A percentile compares a stretch with the other conserved stretches of the same genome.
Evolutionary conservation across 805 yeast species (phyloP).

Genomic region (Barnettozyma populi): DNA sequence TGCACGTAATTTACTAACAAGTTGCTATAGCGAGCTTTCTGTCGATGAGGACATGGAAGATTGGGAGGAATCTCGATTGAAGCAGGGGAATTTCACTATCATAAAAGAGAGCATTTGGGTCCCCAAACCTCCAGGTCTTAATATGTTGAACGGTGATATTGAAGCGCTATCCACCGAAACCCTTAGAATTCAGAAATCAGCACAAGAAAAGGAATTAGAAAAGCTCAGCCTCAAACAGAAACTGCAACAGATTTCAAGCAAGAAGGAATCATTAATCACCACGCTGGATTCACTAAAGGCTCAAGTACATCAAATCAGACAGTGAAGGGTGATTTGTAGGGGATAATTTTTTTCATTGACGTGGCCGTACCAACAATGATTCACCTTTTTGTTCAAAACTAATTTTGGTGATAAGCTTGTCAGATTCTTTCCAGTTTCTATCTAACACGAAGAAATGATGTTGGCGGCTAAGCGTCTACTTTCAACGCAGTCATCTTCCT

Average conservation of each 20-base stretch:
- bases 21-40: conserved; percentile 12
- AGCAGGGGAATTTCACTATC: conserved; percentile 10
- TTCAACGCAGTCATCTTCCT: conserved; percentile 9
- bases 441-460: not conserved
- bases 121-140: not conserved
- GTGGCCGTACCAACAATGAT: not conserved
- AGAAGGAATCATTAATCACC: not conserved
- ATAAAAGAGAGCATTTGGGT: not conserved
- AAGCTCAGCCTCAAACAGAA: not conserved
- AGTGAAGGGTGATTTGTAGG: not conserved
- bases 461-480: conserved; percentile 16
- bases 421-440: not conserved
- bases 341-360: not conserved
- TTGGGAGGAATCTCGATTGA: conserved; percentile 18
- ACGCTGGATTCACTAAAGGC: not conserved
- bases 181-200: not conserved
- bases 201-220: not conserved
- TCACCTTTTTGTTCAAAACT: not conserved
- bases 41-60: conserved; percentile 19
- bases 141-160: not conserved
- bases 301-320: not conserved
- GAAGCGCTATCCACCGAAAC: not conserved
- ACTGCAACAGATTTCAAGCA: not conserved
- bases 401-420: not conserved
- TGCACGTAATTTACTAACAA: conserved; percentile 5